Base-by-base conservation (phyloP, 495 filamentous ascomycete species). In the Penicillium coprophilum region DNA sequence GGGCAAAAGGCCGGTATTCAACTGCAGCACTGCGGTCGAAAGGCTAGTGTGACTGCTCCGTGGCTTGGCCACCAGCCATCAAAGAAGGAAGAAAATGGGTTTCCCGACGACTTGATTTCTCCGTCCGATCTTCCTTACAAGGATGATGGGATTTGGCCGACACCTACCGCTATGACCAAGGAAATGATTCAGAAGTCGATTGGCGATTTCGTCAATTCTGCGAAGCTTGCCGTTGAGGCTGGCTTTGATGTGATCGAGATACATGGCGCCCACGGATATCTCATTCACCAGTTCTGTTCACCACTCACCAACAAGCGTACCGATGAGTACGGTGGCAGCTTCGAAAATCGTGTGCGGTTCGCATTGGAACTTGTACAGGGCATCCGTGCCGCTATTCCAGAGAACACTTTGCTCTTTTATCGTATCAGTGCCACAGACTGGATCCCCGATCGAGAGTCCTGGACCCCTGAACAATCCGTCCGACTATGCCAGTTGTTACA, bases 21-120 rank as follows among this genome's bases (percentile, higher is more conserved):
- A 67, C 65, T 88, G 9, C 80, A 72, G 7, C 86, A 89, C 60
- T 83, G 84, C 6, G 86, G 86, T 0, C 69, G 86, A 11, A 88
- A 87, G 61, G 81, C 80, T 1, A 74, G 68, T 44, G 82, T 76
- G 4, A 70, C 82, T 24, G 76, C 83, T 0, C 82, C 81, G 1
- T 86, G 83, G 83, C 36, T 70, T 15, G 47, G 53, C 55, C 31
- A 34, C 31, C 31, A 4, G 11, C 31, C 31, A 34, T 11, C 31
- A 6, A 15, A 13, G 4, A 34, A 34, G 13, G 31, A 34, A 13
- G 53, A 55, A 11, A 49, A 58, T 44, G 61, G 61, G 3, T 75
- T 64, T 63, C 58, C 68, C 2, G 62, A 70, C 19, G 58, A 66
- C 48, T 46, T 64, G 21, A 31, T 48, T n/a, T 67, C 53, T 12